phyloP scores from a whole-genome alignment of 2,329 filamentous ascomycete species.

The Mycogone perniciosa region DNA sequence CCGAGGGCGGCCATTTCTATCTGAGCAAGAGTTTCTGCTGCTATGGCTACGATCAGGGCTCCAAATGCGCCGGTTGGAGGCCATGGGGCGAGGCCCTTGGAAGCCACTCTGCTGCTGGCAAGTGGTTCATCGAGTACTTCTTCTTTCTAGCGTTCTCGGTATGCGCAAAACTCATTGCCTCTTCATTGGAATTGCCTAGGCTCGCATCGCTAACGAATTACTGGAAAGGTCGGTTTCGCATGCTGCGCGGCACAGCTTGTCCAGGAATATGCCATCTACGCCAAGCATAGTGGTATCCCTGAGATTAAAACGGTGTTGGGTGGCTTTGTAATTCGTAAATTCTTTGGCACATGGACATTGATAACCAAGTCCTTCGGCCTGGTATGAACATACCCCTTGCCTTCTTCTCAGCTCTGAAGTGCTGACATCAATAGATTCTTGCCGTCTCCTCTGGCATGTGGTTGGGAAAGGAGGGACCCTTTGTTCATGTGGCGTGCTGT shows the following conservation, averaged over 20 bases:
- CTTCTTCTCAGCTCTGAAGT: neutral
- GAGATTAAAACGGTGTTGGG: conserved; percentile 96
- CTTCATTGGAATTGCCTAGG: neutral
- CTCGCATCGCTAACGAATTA: neutral
- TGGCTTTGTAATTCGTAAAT: conserved; percentile 84
- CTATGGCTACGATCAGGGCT: conserved; percentile 77
- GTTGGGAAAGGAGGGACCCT: conserved; percentile 90
- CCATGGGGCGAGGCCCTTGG: conserved; percentile 74
- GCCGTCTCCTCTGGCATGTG: conserved; percentile 92
- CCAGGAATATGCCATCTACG: conserved; percentile 76
- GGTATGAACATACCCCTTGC: conserved; percentile 40
- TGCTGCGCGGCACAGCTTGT: conserved; percentile 72
- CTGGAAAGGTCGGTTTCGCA: conserved; percentile 64
- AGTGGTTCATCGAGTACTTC: conserved; percentile 79
- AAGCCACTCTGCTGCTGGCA: conserved; percentile 57
- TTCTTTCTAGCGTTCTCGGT: conserved; percentile 84
- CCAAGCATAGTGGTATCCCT: conserved; percentile 91
- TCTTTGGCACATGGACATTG: conserved; percentile 83
- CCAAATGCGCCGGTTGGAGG: conserved; percentile 80
- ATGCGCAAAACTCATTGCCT: conserved; percentile 22
- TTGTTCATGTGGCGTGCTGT: conserved; percentile 95
- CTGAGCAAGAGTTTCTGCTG: conserved; percentile 90
- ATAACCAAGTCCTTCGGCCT: conserved; percentile 83
- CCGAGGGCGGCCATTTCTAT: conserved; percentile 82
- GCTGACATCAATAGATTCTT: conserved; percentile 54